These are phyloP conservation scores for Dryadomyces quercus-mongolicae DNA, from an alignment of 2,329 filamentous ascomycete genomes.

Conservation along the genomic window DNA sequence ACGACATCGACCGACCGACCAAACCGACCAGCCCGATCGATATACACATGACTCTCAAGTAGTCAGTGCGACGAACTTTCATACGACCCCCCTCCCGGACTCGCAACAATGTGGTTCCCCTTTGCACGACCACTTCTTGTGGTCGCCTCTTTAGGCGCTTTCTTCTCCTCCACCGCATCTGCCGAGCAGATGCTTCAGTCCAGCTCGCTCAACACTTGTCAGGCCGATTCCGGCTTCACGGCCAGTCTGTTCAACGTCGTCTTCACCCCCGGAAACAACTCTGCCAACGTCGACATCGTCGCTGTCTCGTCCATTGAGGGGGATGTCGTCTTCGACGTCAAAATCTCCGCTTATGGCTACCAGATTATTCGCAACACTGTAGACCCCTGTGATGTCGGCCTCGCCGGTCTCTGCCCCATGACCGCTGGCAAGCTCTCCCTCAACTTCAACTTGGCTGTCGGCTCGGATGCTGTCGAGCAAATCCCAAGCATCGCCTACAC, in stretches of 20 bases:
- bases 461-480: conserved; percentile 38
- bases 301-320: conserved; percentile 64
- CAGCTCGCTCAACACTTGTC: conserved; percentile 63
- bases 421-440: conserved; percentile 46
- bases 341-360: conserved; percentile 65
- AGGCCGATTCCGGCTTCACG: conserved; percentile 64
- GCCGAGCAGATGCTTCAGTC: conserved; percentile 26
- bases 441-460: conserved; percentile 48
- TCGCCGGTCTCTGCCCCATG: conserved; percentile 71
- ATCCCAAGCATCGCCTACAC: conserved; percentile 72
- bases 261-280: conserved; percentile 53
- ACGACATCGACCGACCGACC: not conserved
- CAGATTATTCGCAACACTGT: conserved; percentile 47
- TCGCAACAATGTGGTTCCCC: conserved; percentile 14
- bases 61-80: not conserved
- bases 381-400: conserved; percentile 53
- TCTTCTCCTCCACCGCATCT: conserved; percentile 14
- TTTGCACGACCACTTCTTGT: conserved; percentile 31
- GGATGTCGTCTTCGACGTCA: conserved; percentile 58
- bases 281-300: conserved; percentile 54
- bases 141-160: conserved; percentile 26
- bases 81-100: not conserved
- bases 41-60: not conserved
- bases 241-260: conserved; percentile 69
- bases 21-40: too few relatives aligned